Evolutionary conservation across 345 rosid genomes (phyloP).

Genomic region (Mallotus nudiflorus): DNA sequence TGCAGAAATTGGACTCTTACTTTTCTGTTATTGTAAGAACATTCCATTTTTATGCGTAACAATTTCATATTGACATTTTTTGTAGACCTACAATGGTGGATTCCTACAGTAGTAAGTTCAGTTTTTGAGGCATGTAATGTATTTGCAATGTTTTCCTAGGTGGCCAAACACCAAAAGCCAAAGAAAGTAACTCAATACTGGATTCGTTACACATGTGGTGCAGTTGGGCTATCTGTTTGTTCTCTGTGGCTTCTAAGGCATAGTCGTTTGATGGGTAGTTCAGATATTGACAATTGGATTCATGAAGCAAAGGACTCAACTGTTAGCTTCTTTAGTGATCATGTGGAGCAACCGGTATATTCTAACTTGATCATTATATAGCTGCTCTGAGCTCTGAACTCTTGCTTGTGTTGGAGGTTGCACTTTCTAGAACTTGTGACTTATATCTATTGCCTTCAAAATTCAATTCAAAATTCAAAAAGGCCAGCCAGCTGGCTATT

Average conservation of each 20-base stretch:
- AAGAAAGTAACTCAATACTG: slow-evolving; percentile 64
- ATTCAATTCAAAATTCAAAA: neutral
- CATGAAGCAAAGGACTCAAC: slow-evolving; percentile 74
- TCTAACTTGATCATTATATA: slow-evolving; percentile 4
- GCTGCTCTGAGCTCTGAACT: neutral
- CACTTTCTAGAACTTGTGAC: neutral
- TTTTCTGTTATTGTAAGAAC: slow-evolving; percentile 58
- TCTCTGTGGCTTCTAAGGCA: slow-evolving; percentile 84
- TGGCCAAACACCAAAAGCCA: slow-evolving; percentile 77
- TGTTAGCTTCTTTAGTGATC: slow-evolving; percentile 65
- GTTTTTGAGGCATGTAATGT: slow-evolving; percentile 8
- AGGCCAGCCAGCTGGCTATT: neutral
- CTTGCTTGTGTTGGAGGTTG: slow-evolving; percentile 5
- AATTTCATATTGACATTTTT: neutral
- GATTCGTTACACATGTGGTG: slow-evolving; percentile 80
- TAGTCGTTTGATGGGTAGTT: slow-evolving; percentile 88
- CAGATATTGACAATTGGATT: slow-evolving; percentile 91
- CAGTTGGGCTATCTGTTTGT: slow-evolving; percentile 71
- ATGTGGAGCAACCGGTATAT: slow-evolving; percentile 94
- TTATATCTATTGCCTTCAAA: neutral
- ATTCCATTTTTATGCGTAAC: neutral
- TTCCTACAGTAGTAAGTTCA: slow-evolving; percentile 1
- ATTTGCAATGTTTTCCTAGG: slow-evolving; percentile 38
- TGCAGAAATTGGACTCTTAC: slow-evolving; percentile 64
- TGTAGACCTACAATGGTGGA: neutral